phyloP scores from a whole-genome alignment of 352 stramenopile species.

The Phytophthora litchii region DNA sequence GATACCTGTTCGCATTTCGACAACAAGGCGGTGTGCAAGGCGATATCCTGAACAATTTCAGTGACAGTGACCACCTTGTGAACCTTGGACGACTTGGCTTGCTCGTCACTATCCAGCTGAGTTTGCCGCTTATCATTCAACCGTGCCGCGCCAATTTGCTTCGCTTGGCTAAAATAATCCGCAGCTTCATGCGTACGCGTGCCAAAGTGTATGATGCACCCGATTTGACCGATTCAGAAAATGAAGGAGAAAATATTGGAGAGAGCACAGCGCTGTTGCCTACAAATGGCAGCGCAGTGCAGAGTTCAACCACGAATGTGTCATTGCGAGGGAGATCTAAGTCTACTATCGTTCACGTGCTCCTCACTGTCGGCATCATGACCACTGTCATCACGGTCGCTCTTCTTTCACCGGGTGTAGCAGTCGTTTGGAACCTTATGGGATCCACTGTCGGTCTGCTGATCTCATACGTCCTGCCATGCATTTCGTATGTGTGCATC shows the following conservation, averaged over 20 bases:
- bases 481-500: conserved; percentile 86
- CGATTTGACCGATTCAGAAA: conserved; percentile 31
- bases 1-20: conserved; percentile 88
- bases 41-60: conserved; percentile 91
- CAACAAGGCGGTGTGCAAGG: conserved; percentile 67
- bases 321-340: conserved; percentile 10
- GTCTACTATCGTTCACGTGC: conserved; percentile 51
- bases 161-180: conserved; percentile 48
- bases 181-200: conserved; percentile 38
- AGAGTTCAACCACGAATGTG: conserved; percentile 4
- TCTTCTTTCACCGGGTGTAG: conserved; percentile 75
- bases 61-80: conserved; percentile 71
- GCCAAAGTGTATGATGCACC: conserved; percentile 30
- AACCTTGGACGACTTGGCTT: conserved; percentile 83
- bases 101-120: conserved; percentile 84
- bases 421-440: conserved; percentile 91
- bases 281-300: not conserved
- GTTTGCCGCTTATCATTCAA: conserved; percentile 86
- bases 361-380: conserved; percentile 78
- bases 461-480: conserved; percentile 90
- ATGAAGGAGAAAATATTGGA: conserved; percentile 25
- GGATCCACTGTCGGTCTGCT: conserved; percentile 86
- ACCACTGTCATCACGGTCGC: conserved; percentile 63
- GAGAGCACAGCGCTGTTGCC: conserved; percentile 45
- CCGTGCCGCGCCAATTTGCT: conserved; percentile 83